Conservation (phyloP, 2,329 filamentous ascomycete genomes). For the Aspergillus ochraceus region DNA sequence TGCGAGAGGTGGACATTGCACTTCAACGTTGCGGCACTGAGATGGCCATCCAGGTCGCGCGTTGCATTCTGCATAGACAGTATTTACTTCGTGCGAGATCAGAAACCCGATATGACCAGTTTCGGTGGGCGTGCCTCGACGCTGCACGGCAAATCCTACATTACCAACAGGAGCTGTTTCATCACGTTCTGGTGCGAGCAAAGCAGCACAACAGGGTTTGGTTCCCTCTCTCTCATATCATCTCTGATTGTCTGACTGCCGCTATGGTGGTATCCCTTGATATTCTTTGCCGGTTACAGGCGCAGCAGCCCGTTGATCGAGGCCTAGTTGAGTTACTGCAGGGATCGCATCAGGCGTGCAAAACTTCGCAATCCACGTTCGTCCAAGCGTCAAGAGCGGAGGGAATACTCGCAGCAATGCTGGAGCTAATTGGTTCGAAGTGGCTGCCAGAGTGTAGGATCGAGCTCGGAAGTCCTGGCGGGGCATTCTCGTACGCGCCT, state of each 20-base stretch:
- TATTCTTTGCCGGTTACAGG: background rate
- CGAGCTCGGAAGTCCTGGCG: background rate
- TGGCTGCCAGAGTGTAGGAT: background rate
- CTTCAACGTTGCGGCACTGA: no score
- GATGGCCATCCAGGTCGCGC: no score
- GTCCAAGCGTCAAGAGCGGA: background rate
- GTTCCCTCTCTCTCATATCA: slow-evolving; percentile 47
- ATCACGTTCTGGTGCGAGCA: slow-evolving; percentile 42
- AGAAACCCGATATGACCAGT: slow-evolving; percentile 17
- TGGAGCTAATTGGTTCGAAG: background rate
- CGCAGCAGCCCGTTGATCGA: background rate
- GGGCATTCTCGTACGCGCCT: background rate
- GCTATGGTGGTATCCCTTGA: slow-evolving; percentile 51
- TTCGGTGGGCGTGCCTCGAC: slow-evolving; percentile 46
- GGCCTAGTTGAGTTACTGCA: background rate
- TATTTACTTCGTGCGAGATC: no score
- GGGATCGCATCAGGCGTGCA: background rate
- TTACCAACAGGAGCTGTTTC: slow-evolving; percentile 46
- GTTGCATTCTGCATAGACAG: no score
- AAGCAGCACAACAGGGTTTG: slow-evolving; percentile 43
- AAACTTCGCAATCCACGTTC: background rate
- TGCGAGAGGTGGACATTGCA: no score
- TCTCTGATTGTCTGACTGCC: slow-evolving; percentile 44
- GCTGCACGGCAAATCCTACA: slow-evolving; percentile 46
- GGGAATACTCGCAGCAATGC: background rate